Percentiles rank a stretch among this genome's conserved stretches.
phyloP scores from a whole-genome alignment of 176 grass and related monocot species.

The Musa acuminata region DNA sequence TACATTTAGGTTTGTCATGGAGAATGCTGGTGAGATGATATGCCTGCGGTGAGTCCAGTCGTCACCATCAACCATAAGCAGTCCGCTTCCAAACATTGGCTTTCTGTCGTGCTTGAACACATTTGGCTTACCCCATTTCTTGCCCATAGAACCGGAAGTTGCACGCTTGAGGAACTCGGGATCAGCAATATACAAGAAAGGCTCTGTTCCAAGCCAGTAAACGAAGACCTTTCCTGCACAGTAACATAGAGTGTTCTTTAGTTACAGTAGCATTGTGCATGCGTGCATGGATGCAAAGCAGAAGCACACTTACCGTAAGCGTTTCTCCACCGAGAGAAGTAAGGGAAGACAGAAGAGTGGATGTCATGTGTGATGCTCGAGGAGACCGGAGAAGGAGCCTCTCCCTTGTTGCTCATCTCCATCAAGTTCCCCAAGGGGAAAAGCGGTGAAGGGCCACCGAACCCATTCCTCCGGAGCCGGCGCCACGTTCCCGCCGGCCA shows the following conservation, averaged over 20 bases:
- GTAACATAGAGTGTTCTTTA: background rate
- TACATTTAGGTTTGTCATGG: conserved; percentile 68
- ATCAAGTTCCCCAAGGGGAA: conserved; percentile 50
- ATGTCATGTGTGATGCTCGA: conserved; percentile 34
- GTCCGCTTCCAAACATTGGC: conserved; percentile 66
- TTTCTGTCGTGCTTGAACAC: conserved; percentile 79
- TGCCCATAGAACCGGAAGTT: conserved; percentile 37
- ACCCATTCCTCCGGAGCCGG: conserved; percentile 13
- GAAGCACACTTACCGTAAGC: conserved; percentile 29
- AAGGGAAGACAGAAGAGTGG: conserved; percentile 56
- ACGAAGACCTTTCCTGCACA: conserved; percentile 54
- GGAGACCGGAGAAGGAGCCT: background rate
- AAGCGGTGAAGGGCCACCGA: conserved; percentile 23
- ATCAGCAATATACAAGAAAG: conserved; percentile 70
- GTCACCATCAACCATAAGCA: conserved; percentile 76
- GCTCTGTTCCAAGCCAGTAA: conserved; percentile 89
- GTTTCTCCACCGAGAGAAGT: conserved; percentile 53
- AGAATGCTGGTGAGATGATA: conserved; percentile 82
- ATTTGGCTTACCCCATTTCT: conserved; percentile 81
- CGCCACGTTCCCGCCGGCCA: background rate
- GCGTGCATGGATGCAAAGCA: background rate
- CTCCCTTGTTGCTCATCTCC: conserved; percentile 14
- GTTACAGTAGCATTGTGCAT: too few species aligned
- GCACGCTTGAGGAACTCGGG: conserved; percentile 63
- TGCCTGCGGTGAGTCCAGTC: conserved; percentile 57